Conservation (phyloP, 2,329 filamentous ascomycete genomes). For the Leptodontidium sp. region DNA sequence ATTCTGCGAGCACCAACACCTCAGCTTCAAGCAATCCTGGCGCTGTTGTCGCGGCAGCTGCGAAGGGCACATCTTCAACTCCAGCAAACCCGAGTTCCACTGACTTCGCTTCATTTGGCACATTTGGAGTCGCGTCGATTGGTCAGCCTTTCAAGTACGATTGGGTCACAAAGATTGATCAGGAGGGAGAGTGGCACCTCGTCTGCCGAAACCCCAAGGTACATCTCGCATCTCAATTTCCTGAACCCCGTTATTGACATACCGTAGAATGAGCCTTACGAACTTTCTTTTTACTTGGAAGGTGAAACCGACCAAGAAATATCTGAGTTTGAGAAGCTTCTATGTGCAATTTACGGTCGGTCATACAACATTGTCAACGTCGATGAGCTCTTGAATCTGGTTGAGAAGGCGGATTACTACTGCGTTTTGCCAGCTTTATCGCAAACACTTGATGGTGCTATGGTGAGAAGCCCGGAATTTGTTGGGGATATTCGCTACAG, state of each 20-base stretch:
- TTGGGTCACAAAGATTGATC: slow-evolving; percentile 8
- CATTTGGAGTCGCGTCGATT: background rate
- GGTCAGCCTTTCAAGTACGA: slow-evolving; percentile 5
- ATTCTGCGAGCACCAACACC: background rate
- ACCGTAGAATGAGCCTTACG: background rate
- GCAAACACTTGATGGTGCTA: background rate
- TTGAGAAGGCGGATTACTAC: slow-evolving; percentile 1
- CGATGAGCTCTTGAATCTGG: background rate
- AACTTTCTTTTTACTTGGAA: background rate
- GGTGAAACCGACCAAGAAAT: background rate
- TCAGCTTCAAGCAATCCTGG: too few relatives aligned
- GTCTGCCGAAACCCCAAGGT: background rate
- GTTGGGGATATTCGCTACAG: background rate
- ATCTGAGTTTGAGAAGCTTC: background rate
- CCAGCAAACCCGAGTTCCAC: background rate
- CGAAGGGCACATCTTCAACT: background rate
- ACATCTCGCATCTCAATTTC: background rate
- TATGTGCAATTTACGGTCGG: background rate
- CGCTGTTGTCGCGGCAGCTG: background rate
- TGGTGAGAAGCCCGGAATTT: background rate
- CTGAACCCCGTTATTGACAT: background rate
- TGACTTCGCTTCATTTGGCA: background rate
- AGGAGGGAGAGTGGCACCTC: background rate
- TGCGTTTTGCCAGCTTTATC: background rate
- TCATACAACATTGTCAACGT: background rate